Evolutionary conservation across 2,329 filamentous ascomycete species (phyloP).

Genomic region (Curvularia sp.): DNA sequence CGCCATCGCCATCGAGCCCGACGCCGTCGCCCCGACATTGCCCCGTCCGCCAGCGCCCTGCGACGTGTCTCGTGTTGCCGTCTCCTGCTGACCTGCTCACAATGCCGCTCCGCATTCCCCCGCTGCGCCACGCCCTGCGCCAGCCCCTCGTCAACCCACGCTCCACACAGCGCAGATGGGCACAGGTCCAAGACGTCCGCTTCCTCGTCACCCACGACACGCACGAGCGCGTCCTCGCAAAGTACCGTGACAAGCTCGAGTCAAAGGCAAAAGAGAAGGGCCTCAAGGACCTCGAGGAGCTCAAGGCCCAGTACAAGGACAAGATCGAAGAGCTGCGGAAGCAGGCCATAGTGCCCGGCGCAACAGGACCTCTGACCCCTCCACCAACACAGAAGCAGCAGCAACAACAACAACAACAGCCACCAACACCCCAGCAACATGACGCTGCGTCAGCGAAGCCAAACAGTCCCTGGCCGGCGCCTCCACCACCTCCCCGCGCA

Average conservation of each 20-base stretch:
- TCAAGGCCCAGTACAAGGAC: slow-evolving; percentile 84
- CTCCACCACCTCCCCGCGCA: slow-evolving; percentile 34
- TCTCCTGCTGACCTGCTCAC: neutral
- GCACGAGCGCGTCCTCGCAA: slow-evolving; percentile 74
- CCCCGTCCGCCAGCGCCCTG: no score
- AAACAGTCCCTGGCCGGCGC: slow-evolving; percentile 35
- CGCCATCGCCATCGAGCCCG: no score
- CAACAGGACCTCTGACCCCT: slow-evolving; percentile 53
- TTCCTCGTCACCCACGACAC: slow-evolving; percentile 82
- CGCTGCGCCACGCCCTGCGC: slow-evolving; percentile 42
- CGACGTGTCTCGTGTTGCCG: neutral
- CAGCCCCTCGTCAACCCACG: slow-evolving; percentile 41
- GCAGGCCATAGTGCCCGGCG: slow-evolving; percentile 65
- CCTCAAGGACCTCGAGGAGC: slow-evolving; percentile 71
- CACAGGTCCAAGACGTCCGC: slow-evolving; percentile 88
- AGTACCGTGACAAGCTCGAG: slow-evolving; percentile 85
- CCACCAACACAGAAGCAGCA: slow-evolving; percentile 5
- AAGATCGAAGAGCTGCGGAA: slow-evolving; percentile 77
- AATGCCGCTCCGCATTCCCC: slow-evolving; percentile 36
- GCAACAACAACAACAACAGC: slow-evolving; percentile 19
- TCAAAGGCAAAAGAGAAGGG: slow-evolving; percentile 79
- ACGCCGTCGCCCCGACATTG: no score
- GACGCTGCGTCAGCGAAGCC: slow-evolving; percentile 8
- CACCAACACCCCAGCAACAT: slow-evolving; percentile 18
- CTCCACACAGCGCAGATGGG: slow-evolving; percentile 76